Evolutionary conservation across 345 rosid genomes (phyloP).

Genomic region (Draba incana): DNA sequence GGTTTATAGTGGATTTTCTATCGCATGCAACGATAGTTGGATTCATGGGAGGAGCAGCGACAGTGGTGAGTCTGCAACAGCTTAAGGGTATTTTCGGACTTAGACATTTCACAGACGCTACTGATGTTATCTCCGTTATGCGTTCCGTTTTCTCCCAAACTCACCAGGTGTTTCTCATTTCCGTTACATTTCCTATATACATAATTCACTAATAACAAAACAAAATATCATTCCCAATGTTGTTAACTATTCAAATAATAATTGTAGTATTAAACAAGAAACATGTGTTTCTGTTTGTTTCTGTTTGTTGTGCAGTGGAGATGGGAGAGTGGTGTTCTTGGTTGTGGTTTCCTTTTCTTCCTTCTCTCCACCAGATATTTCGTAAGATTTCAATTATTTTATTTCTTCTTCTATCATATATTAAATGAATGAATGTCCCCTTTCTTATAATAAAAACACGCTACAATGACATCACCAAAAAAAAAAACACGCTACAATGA

Average conservation of each 20-base stretch:
- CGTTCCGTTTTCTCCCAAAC: conserved; percentile 77
- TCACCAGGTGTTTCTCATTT: conserved; percentile 55
- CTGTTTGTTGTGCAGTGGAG: conserved; percentile 71
- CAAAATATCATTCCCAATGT: conserved; percentile 19
- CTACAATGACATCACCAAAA: too few species aligned
- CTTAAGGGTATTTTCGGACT: conserved; percentile 89
- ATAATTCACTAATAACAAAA: background rate
- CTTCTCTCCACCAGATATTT: conserved; percentile 71
- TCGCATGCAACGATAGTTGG: conserved; percentile 99
- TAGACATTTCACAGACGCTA: conserved; percentile 71
- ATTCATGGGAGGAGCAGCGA: conserved; percentile 99
- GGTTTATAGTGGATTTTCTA: conserved; percentile 89
- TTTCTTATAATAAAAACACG: conserved; percentile 19
- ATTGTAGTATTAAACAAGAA: background rate
- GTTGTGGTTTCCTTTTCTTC: conserved; percentile 86
- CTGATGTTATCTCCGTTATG: conserved; percentile 82
- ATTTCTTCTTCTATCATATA: background rate
- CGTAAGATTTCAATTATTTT: conserved; percentile 48
- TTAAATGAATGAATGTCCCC: background rate
- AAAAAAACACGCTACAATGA: conserved; percentile 8
- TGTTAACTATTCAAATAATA: background rate
- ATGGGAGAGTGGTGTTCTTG: conserved; percentile 92
- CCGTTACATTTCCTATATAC: background rate
- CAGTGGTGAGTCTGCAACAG: conserved; percentile 92
- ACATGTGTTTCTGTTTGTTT: conserved; percentile 25